A percentile compares a stretch with the other conserved stretches of the same genome.
Evolutionary conservation across 805 yeast genomes (phyloP).

Genomic region (Lipomyces chichibuensis): DNA sequence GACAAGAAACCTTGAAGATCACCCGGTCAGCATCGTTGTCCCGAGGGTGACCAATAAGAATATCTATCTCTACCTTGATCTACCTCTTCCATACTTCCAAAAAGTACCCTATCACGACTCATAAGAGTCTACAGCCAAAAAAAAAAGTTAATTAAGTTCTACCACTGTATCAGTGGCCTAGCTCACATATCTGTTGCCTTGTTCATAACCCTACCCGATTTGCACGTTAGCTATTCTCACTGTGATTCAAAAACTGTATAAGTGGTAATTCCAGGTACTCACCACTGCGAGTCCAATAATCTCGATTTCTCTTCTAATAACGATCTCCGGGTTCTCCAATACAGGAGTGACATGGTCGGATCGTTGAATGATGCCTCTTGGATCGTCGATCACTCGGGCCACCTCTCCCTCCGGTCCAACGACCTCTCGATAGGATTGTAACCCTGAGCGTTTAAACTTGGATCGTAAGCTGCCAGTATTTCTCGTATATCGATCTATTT

Average conservation of each 20-base stretch:
- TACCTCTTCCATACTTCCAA: slow-evolving; percentile 83
- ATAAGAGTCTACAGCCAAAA: slow-evolving; percentile 49
- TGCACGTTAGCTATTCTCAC: background rate
- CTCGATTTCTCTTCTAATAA: slow-evolving; percentile 86
- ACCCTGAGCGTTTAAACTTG: background rate
- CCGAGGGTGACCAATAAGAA: background rate
- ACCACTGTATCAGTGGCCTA: background rate
- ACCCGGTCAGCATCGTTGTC: background rate
- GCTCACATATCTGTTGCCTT: slow-evolving; percentile 70
- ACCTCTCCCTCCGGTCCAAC: slow-evolving; percentile 10
- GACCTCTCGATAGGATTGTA: background rate
- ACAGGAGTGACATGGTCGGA: slow-evolving; percentile 63
- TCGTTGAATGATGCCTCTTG: slow-evolving; percentile 25
- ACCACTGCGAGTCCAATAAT: slow-evolving; percentile 74
- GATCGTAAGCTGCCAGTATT: background rate
- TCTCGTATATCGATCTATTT: slow-evolving; percentile 15
- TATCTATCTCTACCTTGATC: slow-evolving; percentile 57
- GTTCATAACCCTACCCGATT: slow-evolving; percentile 69
- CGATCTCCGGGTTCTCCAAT: slow-evolving; percentile 77
- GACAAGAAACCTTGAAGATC: slow-evolving; percentile 48
- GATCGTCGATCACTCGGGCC: slow-evolving; percentile 15
- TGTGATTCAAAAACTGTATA: too few species aligned
- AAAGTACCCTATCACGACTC: slow-evolving; percentile 69
- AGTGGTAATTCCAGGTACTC: background rate
- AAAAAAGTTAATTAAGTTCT: slow-evolving; percentile 7